phyloP scores from a whole-genome alignment of 1,139 yeast species.

The Pichia sp. region DNA sequence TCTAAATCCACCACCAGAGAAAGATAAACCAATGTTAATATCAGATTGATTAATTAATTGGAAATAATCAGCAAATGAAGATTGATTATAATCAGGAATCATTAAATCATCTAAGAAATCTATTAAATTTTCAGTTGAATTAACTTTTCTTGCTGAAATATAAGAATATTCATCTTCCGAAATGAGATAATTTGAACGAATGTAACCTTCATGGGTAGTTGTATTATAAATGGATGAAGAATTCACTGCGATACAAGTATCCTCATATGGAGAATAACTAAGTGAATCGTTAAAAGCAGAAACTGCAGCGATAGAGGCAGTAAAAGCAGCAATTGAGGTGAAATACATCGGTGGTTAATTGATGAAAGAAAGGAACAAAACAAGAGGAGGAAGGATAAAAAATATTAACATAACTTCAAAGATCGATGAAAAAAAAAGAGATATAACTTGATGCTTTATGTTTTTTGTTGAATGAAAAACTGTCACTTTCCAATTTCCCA shows the following conservation, averaged over 20 bases:
- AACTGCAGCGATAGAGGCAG: slow-evolving; percentile 1
- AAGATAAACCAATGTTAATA: slow-evolving; percentile 48
- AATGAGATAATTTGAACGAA: slow-evolving; percentile 21
- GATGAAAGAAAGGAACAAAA: neutral
- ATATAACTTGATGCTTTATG: neutral
- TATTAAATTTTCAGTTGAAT: slow-evolving; percentile 17
- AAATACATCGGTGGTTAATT: neutral
- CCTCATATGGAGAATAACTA: slow-evolving; percentile 18
- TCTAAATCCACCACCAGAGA: slow-evolving; percentile 73
- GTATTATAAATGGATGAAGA: slow-evolving; percentile 13
- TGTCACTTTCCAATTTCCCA: neutral
- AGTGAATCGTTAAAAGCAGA: slow-evolving; percentile 1
- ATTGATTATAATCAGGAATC: slow-evolving; percentile 20
- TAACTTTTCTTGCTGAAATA: slow-evolving; percentile 20
- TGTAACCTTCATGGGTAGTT: slow-evolving; percentile 15
- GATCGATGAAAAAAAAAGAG: neutral
- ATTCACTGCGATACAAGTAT: slow-evolving; percentile 19
- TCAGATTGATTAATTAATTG: slow-evolving; percentile 13
- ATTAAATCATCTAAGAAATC: slow-evolving; percentile 21
- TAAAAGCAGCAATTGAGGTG: neutral
- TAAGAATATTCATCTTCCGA: slow-evolving; percentile 24
- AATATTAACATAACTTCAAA: neutral
- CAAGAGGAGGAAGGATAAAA: neutral
- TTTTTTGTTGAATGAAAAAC: neutral
- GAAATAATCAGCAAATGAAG: slow-evolving; percentile 21